These are phyloP conservation scores for Exophiala dermatitidis DNA, from an alignment of 2,329 filamentous ascomycete genomes.

Conservation along the genomic window DNA sequence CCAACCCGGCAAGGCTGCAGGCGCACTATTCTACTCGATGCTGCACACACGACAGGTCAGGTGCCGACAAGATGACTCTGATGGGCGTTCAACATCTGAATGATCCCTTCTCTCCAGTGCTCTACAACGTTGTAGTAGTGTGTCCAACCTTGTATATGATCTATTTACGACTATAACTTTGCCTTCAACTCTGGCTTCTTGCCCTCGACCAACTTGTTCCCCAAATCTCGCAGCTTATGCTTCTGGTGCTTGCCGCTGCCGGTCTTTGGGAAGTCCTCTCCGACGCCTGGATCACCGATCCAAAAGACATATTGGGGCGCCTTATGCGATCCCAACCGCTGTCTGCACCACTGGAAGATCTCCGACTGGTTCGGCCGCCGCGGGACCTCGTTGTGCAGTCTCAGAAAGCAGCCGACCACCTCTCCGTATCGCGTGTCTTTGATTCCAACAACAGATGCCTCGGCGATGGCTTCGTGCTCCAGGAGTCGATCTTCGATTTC, in stretches of 20 bases:
- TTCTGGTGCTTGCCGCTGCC: conserved; percentile 54
- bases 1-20: no score
- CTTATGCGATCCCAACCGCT: conserved; percentile 58
- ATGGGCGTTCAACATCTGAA: no score
- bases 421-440: conserved; percentile 65
- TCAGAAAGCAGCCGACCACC: conserved; percentile 59
- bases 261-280: conserved; percentile 54
- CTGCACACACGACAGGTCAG: no score
- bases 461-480: conserved; percentile 53
- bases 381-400: conserved; percentile 40
- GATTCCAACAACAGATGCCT: conserved; percentile 62
- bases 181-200: conserved; percentile 5
- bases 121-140: no score
- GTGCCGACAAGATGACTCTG: no score
- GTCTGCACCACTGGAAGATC: conserved; percentile 56
- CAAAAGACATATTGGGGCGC: conserved; percentile 67
- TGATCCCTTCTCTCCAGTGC: no score
- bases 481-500: conserved; percentile 86
- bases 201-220: conserved; percentile 6
- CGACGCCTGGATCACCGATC: conserved; percentile 57
- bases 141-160: no score
- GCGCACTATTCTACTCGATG: no score
- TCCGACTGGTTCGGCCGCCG: conserved; percentile 44
- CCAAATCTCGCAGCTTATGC: conserved; percentile 12
- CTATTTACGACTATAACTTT: background rate